Conservation (phyloP, 176 grass and related monocot genomes). For the Coix lacrymajobi region DNA sequence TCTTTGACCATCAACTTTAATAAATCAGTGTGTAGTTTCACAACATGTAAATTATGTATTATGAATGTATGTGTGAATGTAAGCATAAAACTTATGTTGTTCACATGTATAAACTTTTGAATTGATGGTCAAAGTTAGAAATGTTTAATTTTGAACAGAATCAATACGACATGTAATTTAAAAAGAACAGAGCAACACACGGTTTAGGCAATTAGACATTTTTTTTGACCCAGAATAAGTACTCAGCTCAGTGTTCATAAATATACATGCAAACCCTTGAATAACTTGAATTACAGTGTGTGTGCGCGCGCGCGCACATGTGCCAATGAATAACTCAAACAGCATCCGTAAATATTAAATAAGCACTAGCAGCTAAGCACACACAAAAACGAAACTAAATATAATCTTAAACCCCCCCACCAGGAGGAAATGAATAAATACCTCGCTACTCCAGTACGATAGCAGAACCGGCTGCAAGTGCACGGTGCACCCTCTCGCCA, state of each 20-base stretch:
- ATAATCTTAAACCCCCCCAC: not conserved
- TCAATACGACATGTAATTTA: too few relatives aligned
- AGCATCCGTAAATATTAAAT: not conserved
- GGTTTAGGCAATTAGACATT: too few relatives aligned
- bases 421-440: not conserved
- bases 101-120: too few relatives aligned
- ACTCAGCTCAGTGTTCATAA: not conserved
- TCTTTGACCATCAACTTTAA: too few relatives aligned
- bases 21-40: too few relatives aligned
- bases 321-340: not conserved
- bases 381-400: not conserved
- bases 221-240: not conserved
- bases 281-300: not conserved
- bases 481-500: not conserved
- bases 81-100: too few relatives aligned
- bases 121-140: too few relatives aligned
- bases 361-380: not conserved
- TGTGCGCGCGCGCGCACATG: not conserved
- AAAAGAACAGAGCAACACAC: too few relatives aligned
- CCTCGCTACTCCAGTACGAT: not conserved
- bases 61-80: too few relatives aligned
- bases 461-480: not conserved
- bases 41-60: too few relatives aligned
- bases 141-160: too few relatives aligned
- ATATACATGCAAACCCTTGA: not conserved